Conservation (phyloP, 805 yeast species). For the Lachancea kluyveri region DNA sequence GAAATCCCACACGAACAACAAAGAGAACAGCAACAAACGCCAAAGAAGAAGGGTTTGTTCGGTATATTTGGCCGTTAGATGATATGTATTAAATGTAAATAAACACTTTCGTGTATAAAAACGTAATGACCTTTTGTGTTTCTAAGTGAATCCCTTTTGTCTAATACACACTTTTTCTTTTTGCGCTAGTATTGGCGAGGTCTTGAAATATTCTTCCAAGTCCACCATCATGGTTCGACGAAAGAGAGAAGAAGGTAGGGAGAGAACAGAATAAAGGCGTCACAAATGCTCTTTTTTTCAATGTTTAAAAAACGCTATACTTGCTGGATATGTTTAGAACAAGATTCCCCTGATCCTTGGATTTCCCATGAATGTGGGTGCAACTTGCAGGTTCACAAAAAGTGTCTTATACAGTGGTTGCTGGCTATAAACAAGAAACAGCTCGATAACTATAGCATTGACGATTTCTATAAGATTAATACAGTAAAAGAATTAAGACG, state of each 20-base stretch:
- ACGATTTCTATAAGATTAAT: conserved; percentile 7
- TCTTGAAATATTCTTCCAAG: too few relatives aligned
- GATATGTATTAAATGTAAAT: too few relatives aligned
- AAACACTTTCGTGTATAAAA: too few relatives aligned
- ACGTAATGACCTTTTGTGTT: too few relatives aligned
- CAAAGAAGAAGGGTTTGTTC: conserved; percentile 61
- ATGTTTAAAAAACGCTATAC: conserved; percentile 8
- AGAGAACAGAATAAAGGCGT: too few relatives aligned
- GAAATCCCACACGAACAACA: conserved; percentile 1
- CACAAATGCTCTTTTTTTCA: too few relatives aligned
- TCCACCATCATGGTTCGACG: too few relatives aligned
- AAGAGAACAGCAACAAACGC: conserved; percentile 26
- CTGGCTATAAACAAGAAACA: conserved; percentile 14
- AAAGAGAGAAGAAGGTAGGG: too few relatives aligned
- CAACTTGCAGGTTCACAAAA: conserved; percentile 26
- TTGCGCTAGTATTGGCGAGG: too few relatives aligned
- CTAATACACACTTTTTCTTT: too few relatives aligned
- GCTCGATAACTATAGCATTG: conserved; percentile 4
- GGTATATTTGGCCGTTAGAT: conserved; percentile 58
- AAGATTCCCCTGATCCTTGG: conserved; percentile 16
- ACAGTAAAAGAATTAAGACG: conserved; percentile 9
- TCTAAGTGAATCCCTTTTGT: too few relatives aligned
- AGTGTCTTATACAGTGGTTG: conserved; percentile 22
- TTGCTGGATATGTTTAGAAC: conserved; percentile 30
- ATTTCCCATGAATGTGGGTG: conserved; percentile 26